Conservation (phyloP, 164 flowering plant genomes). For the Paratinospora sagittata region DNA sequence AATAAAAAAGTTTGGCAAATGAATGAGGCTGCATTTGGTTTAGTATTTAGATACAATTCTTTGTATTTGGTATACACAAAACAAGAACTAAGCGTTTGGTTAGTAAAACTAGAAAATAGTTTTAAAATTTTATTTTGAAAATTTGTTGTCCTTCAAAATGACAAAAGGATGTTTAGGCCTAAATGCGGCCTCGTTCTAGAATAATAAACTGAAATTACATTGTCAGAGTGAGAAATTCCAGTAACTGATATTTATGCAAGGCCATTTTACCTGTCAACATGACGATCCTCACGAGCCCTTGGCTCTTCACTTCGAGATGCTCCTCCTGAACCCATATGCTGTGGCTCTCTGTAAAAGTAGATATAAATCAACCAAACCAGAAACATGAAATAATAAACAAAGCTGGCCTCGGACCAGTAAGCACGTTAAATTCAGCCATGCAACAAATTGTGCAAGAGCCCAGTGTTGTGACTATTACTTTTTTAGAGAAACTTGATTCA, state of each 20-base stretch:
- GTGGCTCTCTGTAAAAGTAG: slow-evolving; percentile 51
- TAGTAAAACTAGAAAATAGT: too few relatives aligned
- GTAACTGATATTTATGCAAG: not conserved
- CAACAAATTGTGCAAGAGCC: too few relatives aligned
- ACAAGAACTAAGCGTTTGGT: too few relatives aligned
- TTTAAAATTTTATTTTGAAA: too few relatives aligned
- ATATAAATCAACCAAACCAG: not conserved
- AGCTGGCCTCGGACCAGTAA: not conserved
- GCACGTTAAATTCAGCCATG: not conserved
- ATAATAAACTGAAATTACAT: not conserved
- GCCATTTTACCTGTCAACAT: slow-evolving; percentile 43
- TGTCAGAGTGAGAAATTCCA: not conserved
- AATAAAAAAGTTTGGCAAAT: too few relatives aligned
- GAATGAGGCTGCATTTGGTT: too few relatives aligned
- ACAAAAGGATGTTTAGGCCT: not conserved
- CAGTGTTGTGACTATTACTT: not conserved
- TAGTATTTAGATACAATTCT: too few relatives aligned
- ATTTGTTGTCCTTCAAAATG: too few relatives aligned
- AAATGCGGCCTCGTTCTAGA: too few relatives aligned
- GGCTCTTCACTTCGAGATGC: slow-evolving; percentile 79
- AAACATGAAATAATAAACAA: not conserved
- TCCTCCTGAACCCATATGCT: too few relatives aligned
- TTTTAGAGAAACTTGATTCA: too few relatives aligned
- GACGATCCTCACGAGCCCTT: slow-evolving; percentile 64
- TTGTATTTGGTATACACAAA: too few relatives aligned